A percentile compares a stretch with the other conserved stretches of the same genome.
phyloP scores from a whole-genome alignment of 2,329 filamentous ascomycete species.

The Acrodontium crateriforme region DNA sequence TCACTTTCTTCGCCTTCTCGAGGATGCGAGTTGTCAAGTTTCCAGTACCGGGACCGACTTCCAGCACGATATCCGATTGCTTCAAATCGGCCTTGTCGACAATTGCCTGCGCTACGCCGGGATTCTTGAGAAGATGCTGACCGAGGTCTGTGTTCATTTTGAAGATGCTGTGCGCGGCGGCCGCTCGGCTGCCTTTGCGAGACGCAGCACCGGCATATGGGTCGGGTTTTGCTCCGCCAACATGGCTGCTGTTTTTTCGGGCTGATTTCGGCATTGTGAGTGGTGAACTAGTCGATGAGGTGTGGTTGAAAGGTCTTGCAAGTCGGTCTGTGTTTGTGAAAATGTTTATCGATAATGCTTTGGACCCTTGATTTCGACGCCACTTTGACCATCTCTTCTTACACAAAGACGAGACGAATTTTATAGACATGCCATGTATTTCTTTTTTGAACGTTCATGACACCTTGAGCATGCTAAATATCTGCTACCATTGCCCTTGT shows the following conservation, averaged over 20 bases:
- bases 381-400: too few species aligned
- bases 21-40: conserved; percentile 83
- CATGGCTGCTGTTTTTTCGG: conserved; percentile 24
- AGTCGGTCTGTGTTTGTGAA: too few species aligned
- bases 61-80: conserved; percentile 76
- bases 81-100: conserved; percentile 81
- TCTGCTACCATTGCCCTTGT: too few species aligned
- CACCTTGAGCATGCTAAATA: too few species aligned
- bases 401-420: too few species aligned
- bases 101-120: conserved; percentile 67
- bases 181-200: conserved; percentile 28
- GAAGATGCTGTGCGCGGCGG: conserved; percentile 69
- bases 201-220: conserved; percentile 32
- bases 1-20: conserved; percentile 69
- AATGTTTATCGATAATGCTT: too few species aligned
- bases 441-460: too few species aligned
- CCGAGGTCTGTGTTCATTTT: conserved; percentile 92
- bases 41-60: conserved; percentile 82
- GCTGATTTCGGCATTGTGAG: conserved; percentile 32
- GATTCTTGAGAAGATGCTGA: conserved; percentile 86
- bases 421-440: too few species aligned
- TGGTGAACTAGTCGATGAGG: too few species aligned
- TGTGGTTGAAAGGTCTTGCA: background rate
- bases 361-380: too few species aligned
- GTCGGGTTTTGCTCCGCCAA: conserved; percentile 23